Evolutionary conservation across 495 filamentous ascomycete genomes (phyloP), one percentile per base, ranked within the genome.

Genomic region (Hypoxylon rickii): DNA sequence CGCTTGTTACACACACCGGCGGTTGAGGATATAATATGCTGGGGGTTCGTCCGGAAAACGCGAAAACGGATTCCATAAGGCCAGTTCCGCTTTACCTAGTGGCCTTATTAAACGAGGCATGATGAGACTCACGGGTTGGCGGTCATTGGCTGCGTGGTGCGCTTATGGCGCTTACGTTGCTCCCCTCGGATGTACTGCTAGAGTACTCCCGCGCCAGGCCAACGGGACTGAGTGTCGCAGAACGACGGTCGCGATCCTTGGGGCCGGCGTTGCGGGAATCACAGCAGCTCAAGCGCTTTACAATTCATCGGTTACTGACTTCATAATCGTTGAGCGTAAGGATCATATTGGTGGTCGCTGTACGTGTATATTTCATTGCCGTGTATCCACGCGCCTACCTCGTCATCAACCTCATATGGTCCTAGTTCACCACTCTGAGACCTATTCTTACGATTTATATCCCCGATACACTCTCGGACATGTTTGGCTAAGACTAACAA

Each of bases 231-330:
- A 61, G 42, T 71, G 70, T 52, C 61, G 50, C 18, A 73, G 70
- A 44, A 78, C 76, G 10, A 70, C 65, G 31, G 74, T 79, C n/a
- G 75, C 71, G 11, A 71, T 80, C 26, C 65, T 77, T 18, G 84
- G 84, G 15, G 83, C 79, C 29, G 83, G 83, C 1, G 80, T 84
- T 50, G 79, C 87, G 7, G 88, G 88, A 13, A 87, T 91, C 18
- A 85, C 86, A 10, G 87, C 88, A 31, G 87, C 87, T 5, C 85
- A 89, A 80, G 76, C 86, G 7, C 67, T 91, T 3, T 68, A 74
- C 4, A 86, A 89, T 56, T 76, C 75, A 20, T 88, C 81, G 3
- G 67, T 90, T 4, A 70, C 76, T 21, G 87, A 90, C 61, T 90
- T 90, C 58, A 26, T 89, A 24, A 85, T 90, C 34, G 60, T 92